phyloP scores from a whole-genome alignment of 2,329 filamentous ascomycete species.

The Monilinia vaccinii-corymbosi region DNA sequence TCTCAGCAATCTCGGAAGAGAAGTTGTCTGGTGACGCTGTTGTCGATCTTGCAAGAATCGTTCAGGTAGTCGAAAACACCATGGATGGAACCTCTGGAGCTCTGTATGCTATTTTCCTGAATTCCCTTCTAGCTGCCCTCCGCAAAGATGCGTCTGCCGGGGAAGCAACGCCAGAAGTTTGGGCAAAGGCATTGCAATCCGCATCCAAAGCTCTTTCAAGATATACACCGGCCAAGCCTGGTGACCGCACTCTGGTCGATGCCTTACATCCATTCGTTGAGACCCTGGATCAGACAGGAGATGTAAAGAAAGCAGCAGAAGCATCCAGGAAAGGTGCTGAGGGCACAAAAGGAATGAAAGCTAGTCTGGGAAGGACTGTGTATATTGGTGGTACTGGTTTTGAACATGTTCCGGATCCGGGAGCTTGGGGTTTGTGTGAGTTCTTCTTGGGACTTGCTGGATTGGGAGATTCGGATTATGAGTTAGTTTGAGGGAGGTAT shows the following conservation, averaged over 20 bases:
- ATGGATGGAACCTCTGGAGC: conserved; percentile 74
- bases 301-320: conserved; percentile 63
- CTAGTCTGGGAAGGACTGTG: conserved; percentile 73
- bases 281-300: conserved; percentile 53
- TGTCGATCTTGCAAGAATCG: conserved; percentile 50
- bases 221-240: conserved; percentile 84
- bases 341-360: conserved; percentile 84
- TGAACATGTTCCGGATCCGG: conserved; percentile 67
- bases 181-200: conserved; percentile 56
- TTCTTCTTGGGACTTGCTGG: conserved; percentile 73
- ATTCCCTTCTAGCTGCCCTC: conserved; percentile 50
- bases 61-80: conserved; percentile 53
- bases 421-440: conserved; percentile 64
- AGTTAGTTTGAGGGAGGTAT: conserved; percentile 23
- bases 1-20: conserved; percentile 34
- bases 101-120: conserved; percentile 68
- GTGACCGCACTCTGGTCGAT: conserved; percentile 86
- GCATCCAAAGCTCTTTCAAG: conserved; percentile 62
- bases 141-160: conserved; percentile 20
- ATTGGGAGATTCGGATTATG: conserved; percentile 28
- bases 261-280: conserved; percentile 83
- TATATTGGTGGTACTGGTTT: conserved; percentile 72
- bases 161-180: conserved; percentile 39
- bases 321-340: conserved; percentile 70
- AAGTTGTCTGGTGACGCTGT: conserved; percentile 47